Evolutionary conservation across 441 rosid species (phyloP), one percentile per base, ranked within the genome.

Genomic region (Daphne laureola): DNA sequence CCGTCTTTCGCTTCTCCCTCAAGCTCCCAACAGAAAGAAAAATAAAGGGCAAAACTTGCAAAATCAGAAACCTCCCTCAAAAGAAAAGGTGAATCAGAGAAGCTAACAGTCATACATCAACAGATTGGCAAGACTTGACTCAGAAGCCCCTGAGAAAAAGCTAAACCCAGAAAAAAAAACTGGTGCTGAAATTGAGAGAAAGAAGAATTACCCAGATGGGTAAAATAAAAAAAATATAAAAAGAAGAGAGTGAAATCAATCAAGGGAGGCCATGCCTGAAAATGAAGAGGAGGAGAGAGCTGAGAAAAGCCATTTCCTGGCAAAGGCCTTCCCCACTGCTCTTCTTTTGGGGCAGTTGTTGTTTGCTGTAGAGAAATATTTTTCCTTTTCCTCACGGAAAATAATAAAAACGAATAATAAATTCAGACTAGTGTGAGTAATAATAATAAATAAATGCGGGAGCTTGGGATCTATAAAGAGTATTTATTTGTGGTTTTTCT

Each of bases 1-100:
- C 58, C 53, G 44, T 52, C 67, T 66, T 59, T 65, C 77, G 70
- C 82, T 72, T 71, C 66, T 55, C 23, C 64, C 65, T 64, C 74
- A 79, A 75, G 76, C 80, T 70, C 68, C 78, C 71, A 63, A 61
- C 25, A 21, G 25, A 21, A 21, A 65, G 58, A 62, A 57, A 64
- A 63, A n/a, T n/a, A n/a, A 55, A 57, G 57, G 31, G 49, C 23
- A 58, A 52, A 57, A 49, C 54, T 55, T 55, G 60, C 35, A 8
- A 47, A 41, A 58, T 58, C 63, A 60, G 44, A 56, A 43, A 56
- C 64, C 67, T 14, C 60, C 26, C 35, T 45, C 53, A 68, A 58
- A 52, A 58, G 56, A 62, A 60, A 25, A 65, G 49, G 26, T 40
- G 55, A 58, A 64, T 60, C 72, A 61, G 18, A 17, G 55, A 51